Conservation (phyloP, 2,329 filamentous ascomycete species). For the Mycogone perniciosa region DNA sequence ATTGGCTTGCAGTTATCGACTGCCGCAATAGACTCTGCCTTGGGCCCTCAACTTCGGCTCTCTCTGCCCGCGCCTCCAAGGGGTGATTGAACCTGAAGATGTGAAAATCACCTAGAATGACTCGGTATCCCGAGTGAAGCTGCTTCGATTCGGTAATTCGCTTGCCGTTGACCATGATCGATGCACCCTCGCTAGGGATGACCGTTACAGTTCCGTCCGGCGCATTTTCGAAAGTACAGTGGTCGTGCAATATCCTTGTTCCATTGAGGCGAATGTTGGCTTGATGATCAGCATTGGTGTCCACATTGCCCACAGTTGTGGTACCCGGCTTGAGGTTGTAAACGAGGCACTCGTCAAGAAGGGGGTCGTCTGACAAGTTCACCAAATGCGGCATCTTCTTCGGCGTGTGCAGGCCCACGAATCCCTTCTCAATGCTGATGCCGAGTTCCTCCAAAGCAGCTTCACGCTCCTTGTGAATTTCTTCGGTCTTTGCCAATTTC, state of each 20-base stretch:
- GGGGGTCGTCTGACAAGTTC: conserved; percentile 89
- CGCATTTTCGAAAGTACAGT: conserved; percentile 86
- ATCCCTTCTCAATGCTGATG: conserved; percentile 98
- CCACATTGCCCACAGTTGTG: conserved; percentile 91
- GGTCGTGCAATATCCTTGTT: conserved; percentile 83
- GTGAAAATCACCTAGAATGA: conserved; percentile 96
- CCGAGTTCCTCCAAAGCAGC: conserved; percentile 91
- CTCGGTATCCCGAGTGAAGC: conserved; percentile 84
- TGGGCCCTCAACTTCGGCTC: conserved; percentile 60
- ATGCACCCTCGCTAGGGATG: conserved; percentile 81
- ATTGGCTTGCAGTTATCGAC: conserved; percentile 60
- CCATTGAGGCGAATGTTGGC: conserved; percentile 92
- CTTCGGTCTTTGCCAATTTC: conserved; percentile 88
- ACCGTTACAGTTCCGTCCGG: conserved; percentile 88
- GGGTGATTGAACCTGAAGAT: conserved; percentile 99
- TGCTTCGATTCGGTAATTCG: conserved; percentile 80
- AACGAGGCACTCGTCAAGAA: conserved; percentile 90
- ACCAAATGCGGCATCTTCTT: conserved; percentile 99
- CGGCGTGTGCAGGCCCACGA: conserved; percentile 87
- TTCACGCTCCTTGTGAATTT: conserved; percentile 96
- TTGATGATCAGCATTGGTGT: conserved; percentile 65
- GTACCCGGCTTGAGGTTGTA: conserved; percentile 96
- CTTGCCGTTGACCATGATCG: conserved; percentile 96
- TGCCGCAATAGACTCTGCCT: conserved; percentile 75
- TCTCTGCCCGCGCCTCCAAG: conserved; percentile 86